These are phyloP conservation scores for Tylopilus rubrobrunneus DNA, from an alignment of 768 basidiomycete genomes.

Conservation along the genomic window DNA sequence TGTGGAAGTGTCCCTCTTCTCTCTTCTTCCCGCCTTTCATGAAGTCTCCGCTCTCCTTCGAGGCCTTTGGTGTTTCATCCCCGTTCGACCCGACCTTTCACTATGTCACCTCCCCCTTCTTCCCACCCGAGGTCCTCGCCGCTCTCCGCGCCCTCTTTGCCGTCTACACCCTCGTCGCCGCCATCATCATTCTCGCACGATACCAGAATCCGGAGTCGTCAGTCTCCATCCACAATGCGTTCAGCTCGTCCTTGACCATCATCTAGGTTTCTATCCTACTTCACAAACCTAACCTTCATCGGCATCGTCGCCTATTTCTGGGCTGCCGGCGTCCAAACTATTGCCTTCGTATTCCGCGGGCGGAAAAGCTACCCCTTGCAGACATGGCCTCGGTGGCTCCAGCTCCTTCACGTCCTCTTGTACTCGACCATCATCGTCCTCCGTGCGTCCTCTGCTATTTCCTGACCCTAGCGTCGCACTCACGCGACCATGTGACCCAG, in stretches of 20 bases:
- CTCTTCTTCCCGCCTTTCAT: too few relatives aligned
- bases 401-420: slow-evolving; percentile 54
- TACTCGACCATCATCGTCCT: slow-evolving; percentile 48
- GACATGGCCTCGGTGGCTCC: slow-evolving; percentile 51
- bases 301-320: slow-evolving; percentile 62
- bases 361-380: slow-evolving; percentile 51
- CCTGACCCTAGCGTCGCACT: background rate
- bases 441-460: slow-evolving; percentile 41
- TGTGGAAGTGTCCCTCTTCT: too few relatives aligned
- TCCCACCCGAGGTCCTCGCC: slow-evolving; percentile 44
- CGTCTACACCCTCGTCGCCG: slow-evolving; percentile 42
- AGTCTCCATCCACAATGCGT: slow-evolving; percentile 19
- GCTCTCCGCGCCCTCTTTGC: slow-evolving; percentile 45
- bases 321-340: slow-evolving; percentile 52
- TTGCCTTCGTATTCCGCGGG: slow-evolving; percentile 36
- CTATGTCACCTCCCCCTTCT: slow-evolving; percentile 40
- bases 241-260: background rate
- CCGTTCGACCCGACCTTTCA: slow-evolving; percentile 39
- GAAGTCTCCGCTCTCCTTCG: slow-evolving; percentile 11
- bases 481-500: slow-evolving; percentile 29
- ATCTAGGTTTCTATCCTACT: slow-evolving; percentile 58
- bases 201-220: slow-evolving; percentile 25
- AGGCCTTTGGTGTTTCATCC: slow-evolving; percentile 31
- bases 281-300: slow-evolving; percentile 59
- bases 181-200: slow-evolving; percentile 33